Evolutionary conservation across 2,329 filamentous ascomycete species (phyloP).

Genomic region (Fusarium euwallaceae): DNA sequence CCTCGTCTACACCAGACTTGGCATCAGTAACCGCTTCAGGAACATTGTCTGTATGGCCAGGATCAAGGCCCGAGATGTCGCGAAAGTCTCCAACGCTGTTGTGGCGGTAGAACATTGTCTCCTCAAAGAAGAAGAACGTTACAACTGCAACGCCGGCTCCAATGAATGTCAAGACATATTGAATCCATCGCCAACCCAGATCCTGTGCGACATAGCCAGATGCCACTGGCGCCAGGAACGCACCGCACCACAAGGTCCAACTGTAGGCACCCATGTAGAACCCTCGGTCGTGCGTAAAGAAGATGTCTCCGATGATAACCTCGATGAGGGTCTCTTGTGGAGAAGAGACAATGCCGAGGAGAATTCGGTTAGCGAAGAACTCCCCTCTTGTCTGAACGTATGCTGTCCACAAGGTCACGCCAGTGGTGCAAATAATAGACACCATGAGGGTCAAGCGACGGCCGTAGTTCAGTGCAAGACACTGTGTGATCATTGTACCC

Average conservation of each 20-base stretch:
- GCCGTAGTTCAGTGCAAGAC: slow-evolving; percentile 36
- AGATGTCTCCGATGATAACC: slow-evolving; percentile 40
- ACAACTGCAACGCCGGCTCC: slow-evolving; percentile 23
- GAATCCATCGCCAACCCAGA: slow-evolving; percentile 45
- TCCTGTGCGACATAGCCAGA: slow-evolving; percentile 40
- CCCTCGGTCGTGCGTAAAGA: slow-evolving; percentile 42
- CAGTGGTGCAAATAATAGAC: slow-evolving; percentile 32
- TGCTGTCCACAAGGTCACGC: slow-evolving; percentile 40
- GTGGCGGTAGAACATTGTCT: slow-evolving; percentile 42
- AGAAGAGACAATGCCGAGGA: slow-evolving; percentile 40
- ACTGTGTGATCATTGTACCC: slow-evolving; percentile 43
- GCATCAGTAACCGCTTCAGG: neutral
- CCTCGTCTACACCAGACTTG: neutral
- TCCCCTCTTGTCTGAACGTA: slow-evolving; percentile 37
- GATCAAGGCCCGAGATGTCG: slow-evolving; percentile 1
- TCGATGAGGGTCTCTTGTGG: slow-evolving; percentile 43
- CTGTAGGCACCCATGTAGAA: slow-evolving; percentile 45
- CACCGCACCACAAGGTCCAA: slow-evolving; percentile 44
- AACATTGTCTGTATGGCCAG: slow-evolving; percentile 1
- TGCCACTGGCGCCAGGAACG: slow-evolving; percentile 42
- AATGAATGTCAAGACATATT: slow-evolving; percentile 40
- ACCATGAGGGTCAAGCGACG: slow-evolving; percentile 31
- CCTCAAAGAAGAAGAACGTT: slow-evolving; percentile 43
- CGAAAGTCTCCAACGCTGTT: neutral
- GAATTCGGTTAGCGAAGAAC: slow-evolving; percentile 43